These are phyloP conservation scores for Peltaster fructicola DNA, from an alignment of 2,329 filamentous ascomycete genomes.

Conservation along the genomic window DNA sequence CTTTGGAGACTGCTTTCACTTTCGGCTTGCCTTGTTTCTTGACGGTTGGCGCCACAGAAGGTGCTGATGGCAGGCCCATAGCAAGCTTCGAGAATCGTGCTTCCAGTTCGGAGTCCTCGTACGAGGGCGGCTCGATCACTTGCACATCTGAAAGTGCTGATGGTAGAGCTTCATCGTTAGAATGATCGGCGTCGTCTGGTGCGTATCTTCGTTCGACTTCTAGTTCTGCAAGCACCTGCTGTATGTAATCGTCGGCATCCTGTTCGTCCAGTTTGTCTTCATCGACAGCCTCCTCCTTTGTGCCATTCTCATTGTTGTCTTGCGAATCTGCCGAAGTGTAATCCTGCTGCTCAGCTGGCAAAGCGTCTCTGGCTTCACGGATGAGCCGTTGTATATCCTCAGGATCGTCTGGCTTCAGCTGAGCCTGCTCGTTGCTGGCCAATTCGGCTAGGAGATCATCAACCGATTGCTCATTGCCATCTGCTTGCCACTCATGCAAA, in stretches of 20 bases:
- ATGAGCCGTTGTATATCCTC: conserved; percentile 24
- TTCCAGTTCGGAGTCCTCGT: conserved; percentile 27
- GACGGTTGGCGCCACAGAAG: conserved; percentile 24
- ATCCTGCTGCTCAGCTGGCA: conserved; percentile 15
- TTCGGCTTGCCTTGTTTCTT: conserved; percentile 9
- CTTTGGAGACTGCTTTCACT: conserved; percentile 17
- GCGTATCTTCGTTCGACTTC: conserved; percentile 26
- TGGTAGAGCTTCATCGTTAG: conserved; percentile 3
- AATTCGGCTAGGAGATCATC: conserved; percentile 30
- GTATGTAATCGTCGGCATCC: conserved; percentile 30
- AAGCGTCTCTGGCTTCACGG: conserved; percentile 22
- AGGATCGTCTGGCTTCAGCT: conserved; percentile 22
- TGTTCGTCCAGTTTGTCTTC: conserved; percentile 18
- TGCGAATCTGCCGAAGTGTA: conserved; percentile 13
- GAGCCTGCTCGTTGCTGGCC: conserved; percentile 22
- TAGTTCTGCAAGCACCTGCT: conserved; percentile 28
- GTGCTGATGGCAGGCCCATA: conserved; percentile 29
- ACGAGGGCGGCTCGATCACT: conserved; percentile 14
- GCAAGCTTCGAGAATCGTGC: conserved; percentile 28
- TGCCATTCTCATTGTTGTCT: conserved; percentile 11
- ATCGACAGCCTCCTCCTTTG: conserved; percentile 8
- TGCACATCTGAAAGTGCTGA: conserved; percentile 1
- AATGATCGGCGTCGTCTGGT: conserved; percentile 5
- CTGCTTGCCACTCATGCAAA: conserved; percentile 14
- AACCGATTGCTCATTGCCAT: conserved; percentile 28